Percentiles rank a stretch among this genome's conserved stretches.
Evolutionary conservation across 1,284 basidiomycete species (phyloP).

Genomic region (Kalmanozyma brasiliensis): DNA sequence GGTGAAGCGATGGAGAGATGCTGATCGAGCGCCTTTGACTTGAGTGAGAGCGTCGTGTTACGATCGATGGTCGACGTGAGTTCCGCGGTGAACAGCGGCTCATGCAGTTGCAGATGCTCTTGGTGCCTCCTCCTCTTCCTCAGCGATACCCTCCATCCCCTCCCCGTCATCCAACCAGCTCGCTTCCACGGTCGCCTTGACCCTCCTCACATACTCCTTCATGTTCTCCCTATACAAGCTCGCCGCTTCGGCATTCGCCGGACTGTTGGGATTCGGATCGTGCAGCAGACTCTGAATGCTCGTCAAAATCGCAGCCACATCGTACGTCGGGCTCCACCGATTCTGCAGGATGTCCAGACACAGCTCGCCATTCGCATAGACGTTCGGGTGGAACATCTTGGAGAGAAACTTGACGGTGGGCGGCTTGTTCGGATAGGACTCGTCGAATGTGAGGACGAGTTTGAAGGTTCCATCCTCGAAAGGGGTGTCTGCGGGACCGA

Average conservation of each 20-base stretch:
- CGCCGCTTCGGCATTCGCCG: conserved; percentile 96
- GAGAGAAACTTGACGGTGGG: conserved; percentile 96
- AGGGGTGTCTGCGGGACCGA: conserved; percentile 96
- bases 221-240: conserved; percentile 96
- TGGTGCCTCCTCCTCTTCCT: conserved; percentile 32
- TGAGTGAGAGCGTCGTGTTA: too few relatives aligned
- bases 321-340: conserved; percentile 97
- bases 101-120: not conserved
- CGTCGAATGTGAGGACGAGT: conserved; percentile 92
- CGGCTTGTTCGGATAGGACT: conserved; percentile 97
- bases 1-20: too few relatives aligned
- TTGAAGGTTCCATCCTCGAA: conserved; percentile 99
- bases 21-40: too few relatives aligned
- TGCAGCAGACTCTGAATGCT: conserved; percentile 93
- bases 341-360: conserved; percentile 98
- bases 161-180: conserved; percentile 67
- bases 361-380: conserved; percentile 96
- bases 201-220: conserved; percentile 94
- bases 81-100: too few relatives aligned
- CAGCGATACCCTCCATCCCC: conserved; percentile 22
- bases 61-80: too few relatives aligned
- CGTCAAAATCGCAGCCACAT: conserved; percentile 96
- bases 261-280: conserved; percentile 94
- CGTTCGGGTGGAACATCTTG: conserved; percentile 98
- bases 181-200: conserved; percentile 75